Evolutionary conservation across 306 rosid species (phyloP), one percentile per base, ranked within the genome.

Genomic region (Adenanthera pavonina): DNA sequence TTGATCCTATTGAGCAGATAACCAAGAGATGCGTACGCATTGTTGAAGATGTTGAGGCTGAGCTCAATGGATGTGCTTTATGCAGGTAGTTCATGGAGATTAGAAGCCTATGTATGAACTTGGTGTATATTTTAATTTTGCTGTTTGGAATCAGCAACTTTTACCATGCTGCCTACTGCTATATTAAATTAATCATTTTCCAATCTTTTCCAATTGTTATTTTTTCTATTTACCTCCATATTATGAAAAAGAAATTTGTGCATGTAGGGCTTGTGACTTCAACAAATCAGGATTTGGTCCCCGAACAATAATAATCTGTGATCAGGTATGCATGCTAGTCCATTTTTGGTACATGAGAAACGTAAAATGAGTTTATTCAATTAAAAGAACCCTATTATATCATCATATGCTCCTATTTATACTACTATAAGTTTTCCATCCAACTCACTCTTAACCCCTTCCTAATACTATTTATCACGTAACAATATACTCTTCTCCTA

Each of bases 261-360:
- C 69, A 38, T 82, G 79, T 85, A 95, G 99, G 75, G 91, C 90
- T 43, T 89, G 86, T 87, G 99, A 93, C 86, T 95, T 95, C 89
- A 95, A 98, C 91, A 92, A 79, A 92, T 93, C 99, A 67, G 99
- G 99, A 49, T 95, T 95, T 86, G 99, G 99, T 69, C 99, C 99
- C 10, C 97, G 97, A 67, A 95, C 99, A 65, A 92, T 95, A 86
- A 93, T 95, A 86, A 91, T 95, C 53, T 95, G 99, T 76, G 99
- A 95, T 89, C 99, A 95, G 99, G 99, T 93, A 80, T 59, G 60
- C 78, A 46, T 35, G 61, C 61, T 60, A 67, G 65, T 75, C 51
- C 71, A 15, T 73, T 25, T 25, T 25, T 25, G 16, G 65, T 25
- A 59, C 36, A 59, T 59, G 6, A 59, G 65, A 59, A 20, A 59